Percentiles rank a stretch among this genome's conserved stretches.
These are phyloP conservation scores for Aspergillus sclerotialis DNA, from an alignment of 2,329 filamentous ascomycete genomes.

Conservation along the genomic window DNA sequence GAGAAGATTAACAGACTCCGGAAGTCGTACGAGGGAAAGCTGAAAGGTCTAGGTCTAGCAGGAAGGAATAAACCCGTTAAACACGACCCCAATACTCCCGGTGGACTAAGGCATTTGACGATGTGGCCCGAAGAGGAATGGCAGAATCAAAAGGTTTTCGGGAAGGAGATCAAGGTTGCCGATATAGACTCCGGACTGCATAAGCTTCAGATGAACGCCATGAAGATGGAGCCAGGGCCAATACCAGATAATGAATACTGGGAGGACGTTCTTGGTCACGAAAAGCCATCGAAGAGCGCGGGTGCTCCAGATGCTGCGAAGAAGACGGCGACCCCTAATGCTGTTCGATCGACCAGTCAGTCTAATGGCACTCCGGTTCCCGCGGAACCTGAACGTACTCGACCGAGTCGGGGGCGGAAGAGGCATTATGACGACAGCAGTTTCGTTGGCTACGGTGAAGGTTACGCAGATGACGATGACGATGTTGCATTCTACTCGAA, in stretches of 20 bases:
- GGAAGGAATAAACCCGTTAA: slow-evolving; percentile 44
- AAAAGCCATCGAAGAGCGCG: slow-evolving; percentile 35
- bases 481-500: slow-evolving; percentile 39
- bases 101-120: slow-evolving; percentile 35
- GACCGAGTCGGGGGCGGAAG: slow-evolving; percentile 42
- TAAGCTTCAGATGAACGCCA: slow-evolving; percentile 35
- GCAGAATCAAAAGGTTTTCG: slow-evolving; percentile 42
- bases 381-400: slow-evolving; percentile 27
- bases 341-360: slow-evolving; percentile 18
- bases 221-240: slow-evolving; percentile 42
- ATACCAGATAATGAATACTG: slow-evolving; percentile 42
- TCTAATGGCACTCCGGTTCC: slow-evolving; percentile 19
- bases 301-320: slow-evolving; percentile 22
- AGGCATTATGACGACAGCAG: slow-evolving; percentile 46
- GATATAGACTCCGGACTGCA: slow-evolving; percentile 36
- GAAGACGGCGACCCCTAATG: slow-evolving; percentile 19
- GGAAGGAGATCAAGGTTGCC: slow-evolving; percentile 40
- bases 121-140: slow-evolving; percentile 46
- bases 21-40: slow-evolving; percentile 47
- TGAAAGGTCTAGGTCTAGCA: slow-evolving; percentile 40
- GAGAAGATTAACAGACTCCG: slow-evolving; percentile 59
- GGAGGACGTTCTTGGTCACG: slow-evolving; percentile 43
- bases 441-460: slow-evolving; percentile 46
- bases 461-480: slow-evolving; percentile 43
- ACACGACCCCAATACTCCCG: slow-evolving; percentile 32